Evolutionary conservation across 2,329 filamentous ascomycete genomes (phyloP).

Genomic region (Aureobasidium sp.): DNA sequence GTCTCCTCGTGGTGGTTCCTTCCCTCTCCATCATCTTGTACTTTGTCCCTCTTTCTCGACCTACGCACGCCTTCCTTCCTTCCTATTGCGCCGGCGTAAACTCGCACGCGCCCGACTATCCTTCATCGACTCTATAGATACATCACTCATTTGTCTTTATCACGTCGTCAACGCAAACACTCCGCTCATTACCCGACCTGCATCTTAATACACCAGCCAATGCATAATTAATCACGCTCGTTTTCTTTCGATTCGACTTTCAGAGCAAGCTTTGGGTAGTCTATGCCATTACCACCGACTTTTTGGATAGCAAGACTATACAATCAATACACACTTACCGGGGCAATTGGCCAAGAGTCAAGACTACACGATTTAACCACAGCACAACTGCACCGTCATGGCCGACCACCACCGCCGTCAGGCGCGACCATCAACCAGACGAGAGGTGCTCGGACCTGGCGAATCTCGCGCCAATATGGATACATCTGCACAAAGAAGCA

Average conservation of each 20-base stretch:
- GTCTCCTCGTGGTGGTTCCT: slow-evolving; percentile 13
- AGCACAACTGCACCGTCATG: not conserved
- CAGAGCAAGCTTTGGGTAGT: not conserved
- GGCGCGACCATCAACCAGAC: slow-evolving; percentile 10
- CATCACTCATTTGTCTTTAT: slow-evolving; percentile 5
- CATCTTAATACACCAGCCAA: slow-evolving; percentile 6
- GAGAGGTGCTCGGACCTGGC: slow-evolving; percentile 18
- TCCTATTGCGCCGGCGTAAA: not conserved
- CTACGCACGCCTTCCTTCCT: not conserved
- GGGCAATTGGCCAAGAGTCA: not conserved
- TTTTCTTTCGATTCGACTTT: not conserved
- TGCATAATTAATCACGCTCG: slow-evolving; percentile 14
- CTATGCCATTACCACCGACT: not conserved
- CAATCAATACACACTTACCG: not conserved
- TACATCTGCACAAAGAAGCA: slow-evolving; percentile 5
- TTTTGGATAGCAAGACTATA: slow-evolving; percentile 1
- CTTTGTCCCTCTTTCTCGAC: slow-evolving; percentile 10
- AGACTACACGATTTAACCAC: not conserved
- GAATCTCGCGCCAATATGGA: slow-evolving; percentile 19
- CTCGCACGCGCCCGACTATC: slow-evolving; percentile 2
- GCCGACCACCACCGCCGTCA: slow-evolving; percentile 2
- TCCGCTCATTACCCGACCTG: slow-evolving; percentile 12
- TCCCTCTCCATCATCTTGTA: slow-evolving; percentile 12
- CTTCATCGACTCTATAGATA: slow-evolving; percentile 11
- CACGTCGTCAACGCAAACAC: not conserved